A percentile compares a stretch with the other conserved stretches of the same genome.
Conservation (phyloP, 176 grass and related monocot species). For the Stipa capillata region DNA sequence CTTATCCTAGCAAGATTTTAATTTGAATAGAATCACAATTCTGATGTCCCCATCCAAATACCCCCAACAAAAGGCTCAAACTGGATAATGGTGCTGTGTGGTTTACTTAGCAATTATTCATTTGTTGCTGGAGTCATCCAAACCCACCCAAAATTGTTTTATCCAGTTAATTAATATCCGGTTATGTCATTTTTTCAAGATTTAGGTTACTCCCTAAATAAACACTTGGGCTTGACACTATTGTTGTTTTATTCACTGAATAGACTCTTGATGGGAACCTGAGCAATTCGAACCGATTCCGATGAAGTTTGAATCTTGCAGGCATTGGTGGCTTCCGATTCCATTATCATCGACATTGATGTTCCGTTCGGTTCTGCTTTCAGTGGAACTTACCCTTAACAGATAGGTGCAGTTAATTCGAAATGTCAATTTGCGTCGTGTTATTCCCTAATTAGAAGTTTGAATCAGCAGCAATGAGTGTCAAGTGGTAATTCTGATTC, state of each 20-base stretch:
- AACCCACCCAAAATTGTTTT: not conserved
- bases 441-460: not conserved
- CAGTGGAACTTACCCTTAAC: not conserved
- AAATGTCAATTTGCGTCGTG: no score
- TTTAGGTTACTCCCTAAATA: not conserved
- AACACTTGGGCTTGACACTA: not conserved
- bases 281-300: not conserved
- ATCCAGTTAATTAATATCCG: not conserved
- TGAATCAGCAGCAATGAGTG: not conserved
- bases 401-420: not conserved
- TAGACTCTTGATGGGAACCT: not conserved
- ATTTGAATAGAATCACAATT: no score
- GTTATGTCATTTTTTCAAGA: not conserved
- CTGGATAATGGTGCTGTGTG: not conserved
- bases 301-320: not conserved
- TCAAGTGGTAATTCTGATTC: not conserved
- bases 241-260: not conserved
- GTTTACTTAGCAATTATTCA: not conserved
- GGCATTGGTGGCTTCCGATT: not conserved
- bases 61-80: not conserved
- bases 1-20: not conserved
- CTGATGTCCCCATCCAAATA: slow-evolving; percentile 7
- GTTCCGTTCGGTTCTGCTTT: not conserved
- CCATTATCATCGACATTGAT: not conserved
- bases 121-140: not conserved